These are phyloP conservation scores for Capronia americana DNA, from an alignment of 2,329 filamentous ascomycete genomes.

Conservation along the genomic window DNA sequence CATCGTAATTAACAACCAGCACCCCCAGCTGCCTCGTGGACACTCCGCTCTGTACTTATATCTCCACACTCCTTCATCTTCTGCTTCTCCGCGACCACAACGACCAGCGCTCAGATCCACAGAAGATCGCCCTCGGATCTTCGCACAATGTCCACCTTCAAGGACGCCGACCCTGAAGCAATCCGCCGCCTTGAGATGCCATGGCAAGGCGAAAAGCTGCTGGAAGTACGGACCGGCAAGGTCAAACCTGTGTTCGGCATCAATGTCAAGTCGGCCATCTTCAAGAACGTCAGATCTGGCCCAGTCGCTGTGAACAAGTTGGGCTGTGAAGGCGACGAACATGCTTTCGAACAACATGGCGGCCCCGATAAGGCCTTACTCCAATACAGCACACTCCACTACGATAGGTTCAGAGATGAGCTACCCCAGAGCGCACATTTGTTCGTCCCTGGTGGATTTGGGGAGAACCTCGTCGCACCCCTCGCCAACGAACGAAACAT, in stretches of 20 bases:
- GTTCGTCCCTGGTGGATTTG: conserved; percentile 66
- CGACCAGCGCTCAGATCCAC: too few relatives aligned
- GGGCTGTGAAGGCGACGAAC: conserved; percentile 66
- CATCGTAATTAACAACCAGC: too few relatives aligned
- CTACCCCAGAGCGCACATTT: conserved; percentile 58
- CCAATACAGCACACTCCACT: conserved; percentile 66
- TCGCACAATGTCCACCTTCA: conserved; percentile 15
- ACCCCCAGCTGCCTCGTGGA: too few relatives aligned
- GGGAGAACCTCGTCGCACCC: conserved; percentile 67
- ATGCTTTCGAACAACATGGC: conserved; percentile 67
- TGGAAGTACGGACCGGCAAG: conserved; percentile 27
- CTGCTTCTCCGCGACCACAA: too few relatives aligned
- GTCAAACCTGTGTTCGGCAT: conserved; percentile 23
- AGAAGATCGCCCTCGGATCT: background rate
- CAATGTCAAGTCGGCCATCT: conserved; percentile 23
- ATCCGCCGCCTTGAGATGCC: conserved; percentile 18
- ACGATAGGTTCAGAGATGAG: conserved; percentile 60
- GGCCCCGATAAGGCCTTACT: conserved; percentile 69
- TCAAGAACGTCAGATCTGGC: conserved; percentile 23
- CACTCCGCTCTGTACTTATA: too few relatives aligned
- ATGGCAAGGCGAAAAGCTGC: conserved; percentile 23
- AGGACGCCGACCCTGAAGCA: conserved; percentile 15
- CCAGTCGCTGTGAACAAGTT: conserved; percentile 36
- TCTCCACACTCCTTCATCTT: too few relatives aligned
- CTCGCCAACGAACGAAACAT: conserved; percentile 68